phyloP scores from a whole-genome alignment of 306 rosid species.

The Aeschynomene evenia region DNA sequence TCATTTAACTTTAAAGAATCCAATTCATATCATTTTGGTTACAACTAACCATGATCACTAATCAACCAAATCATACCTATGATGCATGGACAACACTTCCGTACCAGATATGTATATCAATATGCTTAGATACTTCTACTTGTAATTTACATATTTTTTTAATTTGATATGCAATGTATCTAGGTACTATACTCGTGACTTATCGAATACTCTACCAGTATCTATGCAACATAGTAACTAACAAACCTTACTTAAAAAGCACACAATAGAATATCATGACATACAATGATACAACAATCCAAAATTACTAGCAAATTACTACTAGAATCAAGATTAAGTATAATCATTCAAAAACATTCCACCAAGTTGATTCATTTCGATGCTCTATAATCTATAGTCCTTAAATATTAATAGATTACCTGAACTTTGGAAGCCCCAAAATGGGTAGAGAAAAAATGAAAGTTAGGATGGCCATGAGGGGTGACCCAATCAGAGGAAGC shows the following conservation, averaged over 20 bases:
- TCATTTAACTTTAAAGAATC: background rate
- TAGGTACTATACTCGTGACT: too few relatives aligned
- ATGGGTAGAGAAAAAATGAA: conserved; percentile 59
- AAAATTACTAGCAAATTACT: background rate
- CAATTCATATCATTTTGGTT: background rate
- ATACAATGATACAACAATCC: background rate
- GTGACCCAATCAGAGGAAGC: conserved; percentile 79
- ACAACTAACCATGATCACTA: background rate
- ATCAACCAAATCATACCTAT: background rate
- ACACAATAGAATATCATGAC: too few relatives aligned
- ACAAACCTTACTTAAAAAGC: too few relatives aligned
- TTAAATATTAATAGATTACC: conserved; percentile 37
- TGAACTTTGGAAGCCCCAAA: conserved; percentile 78
- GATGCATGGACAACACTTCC: too few relatives aligned
- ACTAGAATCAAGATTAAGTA: too few relatives aligned
- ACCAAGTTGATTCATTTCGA: background rate
- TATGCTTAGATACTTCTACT: too few relatives aligned
- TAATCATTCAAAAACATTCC: background rate
- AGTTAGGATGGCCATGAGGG: conserved; percentile 53
- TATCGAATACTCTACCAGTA: too few relatives aligned
- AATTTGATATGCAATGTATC: too few relatives aligned
- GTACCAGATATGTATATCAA: too few relatives aligned
- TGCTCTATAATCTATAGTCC: conserved; percentile 2
- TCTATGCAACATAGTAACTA: too few relatives aligned
- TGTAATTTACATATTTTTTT: too few relatives aligned